Conservation (phyloP, 2,329 filamentous ascomycete genomes). For the Microcera coccophila region DNA sequence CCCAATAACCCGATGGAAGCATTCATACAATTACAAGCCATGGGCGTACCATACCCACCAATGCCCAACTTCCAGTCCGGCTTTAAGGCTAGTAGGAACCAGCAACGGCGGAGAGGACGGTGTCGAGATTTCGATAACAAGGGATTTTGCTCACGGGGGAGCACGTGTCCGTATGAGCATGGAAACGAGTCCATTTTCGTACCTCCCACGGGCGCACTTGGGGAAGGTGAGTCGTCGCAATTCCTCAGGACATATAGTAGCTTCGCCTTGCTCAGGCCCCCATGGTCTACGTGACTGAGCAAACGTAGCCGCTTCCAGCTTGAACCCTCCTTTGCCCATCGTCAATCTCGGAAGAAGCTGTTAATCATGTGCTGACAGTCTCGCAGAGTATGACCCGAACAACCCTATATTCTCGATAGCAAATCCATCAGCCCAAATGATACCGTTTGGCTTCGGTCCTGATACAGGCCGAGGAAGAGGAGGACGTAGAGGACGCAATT, state of each 20-base stretch:
- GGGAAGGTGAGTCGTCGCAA: constrained; percentile 27
- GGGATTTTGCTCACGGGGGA: constrained; percentile 66
- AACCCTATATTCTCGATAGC: constrained; percentile 26
- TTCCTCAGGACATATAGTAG: no score
- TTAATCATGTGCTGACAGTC: constrained; percentile 7
- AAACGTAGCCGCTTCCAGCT: no score
- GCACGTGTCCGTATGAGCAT: constrained; percentile 67
- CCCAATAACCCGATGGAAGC: constrained; percentile 59
- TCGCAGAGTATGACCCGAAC: constrained; percentile 33
- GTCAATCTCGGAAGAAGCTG: no score
- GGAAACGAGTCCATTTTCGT: constrained; percentile 48
- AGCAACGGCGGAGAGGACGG: constrained; percentile 41
- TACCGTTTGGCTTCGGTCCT: constrained; percentile 18
- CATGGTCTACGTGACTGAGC: no score
- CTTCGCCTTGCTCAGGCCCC: no score
- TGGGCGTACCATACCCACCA: constrained; percentile 41
- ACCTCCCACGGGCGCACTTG: constrained; percentile 20
- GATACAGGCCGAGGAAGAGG: constrained; percentile 32
- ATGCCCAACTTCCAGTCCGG: constrained; percentile 40
- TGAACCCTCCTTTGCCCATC: no score
- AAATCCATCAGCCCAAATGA: constrained; percentile 13
- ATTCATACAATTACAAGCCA: constrained; percentile 58
- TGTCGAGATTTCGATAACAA: constrained; percentile 71
- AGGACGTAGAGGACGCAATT: constrained; percentile 33
- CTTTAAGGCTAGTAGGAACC: constrained; percentile 18